These are phyloP conservation scores for Hippophae tibetana DNA, from an alignment of 306 rosid species.

Conservation along the genomic window DNA sequence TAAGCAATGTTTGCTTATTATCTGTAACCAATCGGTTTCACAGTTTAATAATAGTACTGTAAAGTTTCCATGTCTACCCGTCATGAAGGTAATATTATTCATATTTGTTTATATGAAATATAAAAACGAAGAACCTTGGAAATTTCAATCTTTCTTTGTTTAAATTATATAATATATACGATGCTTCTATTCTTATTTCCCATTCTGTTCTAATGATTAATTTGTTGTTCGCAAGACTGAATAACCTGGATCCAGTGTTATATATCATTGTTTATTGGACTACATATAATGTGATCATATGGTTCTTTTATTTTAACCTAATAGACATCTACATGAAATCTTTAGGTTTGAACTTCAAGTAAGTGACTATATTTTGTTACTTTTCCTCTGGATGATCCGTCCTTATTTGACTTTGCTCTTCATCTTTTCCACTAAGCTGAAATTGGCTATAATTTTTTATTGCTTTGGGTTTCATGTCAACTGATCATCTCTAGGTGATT, in stretches of 20 bases:
- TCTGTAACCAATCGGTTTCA: conserved; percentile 24
- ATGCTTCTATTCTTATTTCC: conserved; percentile 57
- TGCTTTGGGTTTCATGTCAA: conserved; percentile 34
- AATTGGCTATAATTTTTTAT: conserved; percentile 16
- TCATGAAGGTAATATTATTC: conserved; percentile 13
- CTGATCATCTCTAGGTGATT: conserved; percentile 25
- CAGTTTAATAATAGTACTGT: conserved; percentile 20
- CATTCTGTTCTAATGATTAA: conserved; percentile 10
- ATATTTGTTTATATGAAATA: conserved; percentile 19
- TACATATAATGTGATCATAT: conserved; percentile 35
- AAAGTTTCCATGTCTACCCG: conserved; percentile 5
- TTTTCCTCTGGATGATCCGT: conserved; percentile 21
- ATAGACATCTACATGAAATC: conserved; percentile 9
- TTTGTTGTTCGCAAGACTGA: conserved; percentile 37
- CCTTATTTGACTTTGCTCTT: conserved; percentile 27
- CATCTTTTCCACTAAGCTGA: conserved; percentile 23
- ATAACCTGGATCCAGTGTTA: conserved; percentile 69
- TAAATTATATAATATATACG: conserved; percentile 34
- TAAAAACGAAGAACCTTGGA: conserved; percentile 29
- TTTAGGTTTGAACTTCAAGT: conserved; percentile 11
- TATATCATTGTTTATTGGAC: conserved; percentile 18
- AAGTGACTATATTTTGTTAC: conserved; percentile 5
- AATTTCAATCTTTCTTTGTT: conserved; percentile 29
- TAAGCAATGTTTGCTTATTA: conserved; percentile 24
- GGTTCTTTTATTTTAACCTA: conserved; percentile 21